Percentiles rank a stretch among this genome's conserved stretches.
Conservation (phyloP, 208 protist genomes). For the Vickermania spadyakhi region DNA sequence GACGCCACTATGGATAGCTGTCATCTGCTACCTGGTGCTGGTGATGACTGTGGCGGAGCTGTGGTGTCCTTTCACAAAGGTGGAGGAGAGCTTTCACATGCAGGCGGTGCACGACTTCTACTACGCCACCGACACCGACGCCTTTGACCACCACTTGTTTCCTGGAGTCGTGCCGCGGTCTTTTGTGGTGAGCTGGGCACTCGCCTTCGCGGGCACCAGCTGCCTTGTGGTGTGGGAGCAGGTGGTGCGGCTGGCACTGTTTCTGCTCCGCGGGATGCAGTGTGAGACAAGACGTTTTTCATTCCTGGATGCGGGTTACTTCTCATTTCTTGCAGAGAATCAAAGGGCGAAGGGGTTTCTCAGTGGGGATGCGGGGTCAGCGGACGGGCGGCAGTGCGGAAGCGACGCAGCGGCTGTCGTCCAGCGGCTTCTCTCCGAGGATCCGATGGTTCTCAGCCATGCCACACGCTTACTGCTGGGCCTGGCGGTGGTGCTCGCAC, state of each 20-base stretch:
- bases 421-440: too few species aligned
- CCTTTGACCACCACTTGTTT: conserved; percentile 89
- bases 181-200: conserved; percentile 74
- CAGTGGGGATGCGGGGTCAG: too few species aligned
- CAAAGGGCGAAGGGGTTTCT: too few species aligned
- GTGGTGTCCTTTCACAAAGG: conserved; percentile 75
- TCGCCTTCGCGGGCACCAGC: too few species aligned
- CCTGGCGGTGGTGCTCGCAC: background rate
- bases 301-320: too few species aligned
- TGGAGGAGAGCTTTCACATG: conserved; percentile 94
- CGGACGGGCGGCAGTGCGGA: too few species aligned
- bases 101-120: conserved; percentile 92
- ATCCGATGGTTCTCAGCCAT: background rate
- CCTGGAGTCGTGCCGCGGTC: conserved; percentile 91
- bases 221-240: too few species aligned
- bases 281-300: too few species aligned
- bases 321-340: too few species aligned
- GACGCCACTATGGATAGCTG: background rate
- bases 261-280: too few species aligned
- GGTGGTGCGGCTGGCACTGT: too few species aligned
- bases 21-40: conserved; percentile 9
- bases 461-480: background rate
- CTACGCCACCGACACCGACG: conserved; percentile 20
- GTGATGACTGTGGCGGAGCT: conserved; percentile 33
- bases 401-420: too few species aligned